These are phyloP conservation scores for Vaccinium vitisidaea DNA, from an alignment of 148 eudicot genomes.

Conservation along the genomic window DNA sequence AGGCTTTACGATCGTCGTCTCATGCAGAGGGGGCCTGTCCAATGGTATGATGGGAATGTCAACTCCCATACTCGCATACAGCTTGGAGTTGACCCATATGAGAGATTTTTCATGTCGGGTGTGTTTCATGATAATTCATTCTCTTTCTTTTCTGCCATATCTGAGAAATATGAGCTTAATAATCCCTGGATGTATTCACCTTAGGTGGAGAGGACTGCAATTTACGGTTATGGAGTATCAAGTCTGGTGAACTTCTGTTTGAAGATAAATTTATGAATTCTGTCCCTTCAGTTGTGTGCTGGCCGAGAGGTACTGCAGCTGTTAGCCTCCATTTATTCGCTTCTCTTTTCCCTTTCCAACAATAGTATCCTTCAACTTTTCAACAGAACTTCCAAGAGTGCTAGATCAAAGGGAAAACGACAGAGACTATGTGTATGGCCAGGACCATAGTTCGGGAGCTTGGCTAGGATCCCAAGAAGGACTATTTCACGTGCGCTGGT, in stretches of 20 bases:
- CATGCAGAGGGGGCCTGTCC: slow-evolving; percentile 69
- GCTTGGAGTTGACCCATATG: slow-evolving; percentile 72
- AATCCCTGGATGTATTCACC: background rate
- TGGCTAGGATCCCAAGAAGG: slow-evolving; percentile 84
- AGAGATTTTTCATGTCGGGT: slow-evolving; percentile 75
- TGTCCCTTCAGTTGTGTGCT: slow-evolving; percentile 58
- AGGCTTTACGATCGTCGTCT: slow-evolving; percentile 86
- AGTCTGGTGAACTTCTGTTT: slow-evolving; percentile 72
- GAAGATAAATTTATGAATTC: slow-evolving; percentile 55
- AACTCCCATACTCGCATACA: slow-evolving; percentile 74
- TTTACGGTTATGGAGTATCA: slow-evolving; percentile 73
- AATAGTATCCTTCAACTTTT: background rate
- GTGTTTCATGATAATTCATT: background rate
- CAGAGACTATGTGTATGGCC: slow-evolving; percentile 12
- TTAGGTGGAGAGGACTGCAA: slow-evolving; percentile 90
- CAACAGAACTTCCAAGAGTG: slow-evolving; percentile 23
- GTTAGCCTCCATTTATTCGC: background rate
- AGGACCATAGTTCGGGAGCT: slow-evolving; percentile 41
- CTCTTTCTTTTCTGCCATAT: background rate
- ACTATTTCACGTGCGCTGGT: slow-evolving; percentile 52
- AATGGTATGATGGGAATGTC: slow-evolving; percentile 73
- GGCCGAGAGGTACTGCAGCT: slow-evolving; percentile 48
- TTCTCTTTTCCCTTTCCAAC: slow-evolving; percentile 8
- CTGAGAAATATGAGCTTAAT: background rate
- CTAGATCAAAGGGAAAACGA: slow-evolving; percentile 1